phyloP scores from a whole-genome alignment of 1,139 yeast genomes.

The Debaryomyces nepalensis region DNA sequence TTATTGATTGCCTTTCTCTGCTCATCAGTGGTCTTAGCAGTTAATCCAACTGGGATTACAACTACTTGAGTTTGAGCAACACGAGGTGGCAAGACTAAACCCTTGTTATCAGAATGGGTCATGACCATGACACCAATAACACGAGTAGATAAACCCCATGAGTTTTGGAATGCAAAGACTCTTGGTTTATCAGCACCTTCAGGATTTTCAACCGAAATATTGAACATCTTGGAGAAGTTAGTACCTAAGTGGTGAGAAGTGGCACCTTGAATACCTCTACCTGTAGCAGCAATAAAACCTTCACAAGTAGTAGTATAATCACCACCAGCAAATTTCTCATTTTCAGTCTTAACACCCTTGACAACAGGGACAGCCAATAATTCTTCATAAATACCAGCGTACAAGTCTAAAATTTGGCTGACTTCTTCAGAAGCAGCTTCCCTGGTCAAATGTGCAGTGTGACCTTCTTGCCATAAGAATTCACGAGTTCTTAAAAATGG shows the following conservation, averaged over 20 bases:
- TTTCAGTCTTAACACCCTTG: slow-evolving; percentile 93
- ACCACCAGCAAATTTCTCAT: slow-evolving; percentile 99
- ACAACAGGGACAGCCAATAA: slow-evolving; percentile 96
- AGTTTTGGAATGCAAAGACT: slow-evolving; percentile 90
- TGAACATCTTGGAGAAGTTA: slow-evolving; percentile 98
- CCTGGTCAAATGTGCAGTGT: slow-evolving; percentile 89
- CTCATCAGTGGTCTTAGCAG: slow-evolving; percentile 81
- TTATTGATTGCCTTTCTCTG: slow-evolving; percentile 69
- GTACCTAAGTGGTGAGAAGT: slow-evolving; percentile 98
- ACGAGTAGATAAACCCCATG: slow-evolving; percentile 99
- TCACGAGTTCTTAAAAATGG: slow-evolving; percentile 99
- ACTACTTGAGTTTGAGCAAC: slow-evolving; percentile 93
- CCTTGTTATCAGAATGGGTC: slow-evolving; percentile 98
- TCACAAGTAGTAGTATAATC: slow-evolving; percentile 93
- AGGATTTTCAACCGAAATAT: slow-evolving; percentile 93
- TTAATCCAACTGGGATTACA: slow-evolving; percentile 92
- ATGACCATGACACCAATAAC: slow-evolving; percentile 99
- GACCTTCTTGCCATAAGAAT: slow-evolving; percentile 99
- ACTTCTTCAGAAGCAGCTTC: slow-evolving; percentile 87
- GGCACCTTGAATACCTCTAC: slow-evolving; percentile 99
- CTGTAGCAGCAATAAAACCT: slow-evolving; percentile 97
- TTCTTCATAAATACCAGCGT: slow-evolving; percentile 84
- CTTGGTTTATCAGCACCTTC: slow-evolving; percentile 86
- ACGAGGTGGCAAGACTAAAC: slow-evolving; percentile 96
- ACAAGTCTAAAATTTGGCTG: slow-evolving; percentile 80